phyloP scores from a whole-genome alignment of 345 rosid species.

The Eucalyptus pumila region DNA sequence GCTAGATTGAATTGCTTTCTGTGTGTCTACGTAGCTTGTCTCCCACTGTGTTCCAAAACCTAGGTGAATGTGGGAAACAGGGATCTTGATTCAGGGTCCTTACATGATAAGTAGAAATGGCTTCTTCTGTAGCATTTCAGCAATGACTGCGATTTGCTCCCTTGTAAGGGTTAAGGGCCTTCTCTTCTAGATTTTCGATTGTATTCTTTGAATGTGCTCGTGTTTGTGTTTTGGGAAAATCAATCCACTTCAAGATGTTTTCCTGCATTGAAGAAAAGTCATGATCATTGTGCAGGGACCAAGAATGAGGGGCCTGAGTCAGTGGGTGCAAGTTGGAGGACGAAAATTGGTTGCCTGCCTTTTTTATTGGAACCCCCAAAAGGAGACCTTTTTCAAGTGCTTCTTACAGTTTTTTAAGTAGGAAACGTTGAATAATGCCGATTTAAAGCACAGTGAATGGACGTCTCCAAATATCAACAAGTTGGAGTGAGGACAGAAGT shows the following conservation, averaged over 20 bases:
- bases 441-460: background rate
- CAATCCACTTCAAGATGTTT: background rate
- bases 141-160: background rate
- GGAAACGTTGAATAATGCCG: background rate
- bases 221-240: background rate
- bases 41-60: background rate
- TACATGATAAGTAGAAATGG: background rate
- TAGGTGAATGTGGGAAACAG: background rate
- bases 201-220: background rate
- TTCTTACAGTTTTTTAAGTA: background rate
- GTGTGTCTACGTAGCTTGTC: background rate
- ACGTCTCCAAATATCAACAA: background rate
- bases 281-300: background rate
- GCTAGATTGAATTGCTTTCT: background rate
- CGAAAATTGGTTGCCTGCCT: background rate
- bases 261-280: background rate
- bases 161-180: background rate
- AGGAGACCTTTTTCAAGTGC: background rate
- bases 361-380: background rate
- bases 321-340: background rate
- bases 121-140: background rate
- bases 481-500: background rate
- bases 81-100: background rate
- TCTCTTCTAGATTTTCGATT: background rate
- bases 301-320: background rate